These are phyloP conservation scores for Prunus fruticosa DNA, from an alignment of 306 rosid species.

Conservation along the genomic window DNA sequence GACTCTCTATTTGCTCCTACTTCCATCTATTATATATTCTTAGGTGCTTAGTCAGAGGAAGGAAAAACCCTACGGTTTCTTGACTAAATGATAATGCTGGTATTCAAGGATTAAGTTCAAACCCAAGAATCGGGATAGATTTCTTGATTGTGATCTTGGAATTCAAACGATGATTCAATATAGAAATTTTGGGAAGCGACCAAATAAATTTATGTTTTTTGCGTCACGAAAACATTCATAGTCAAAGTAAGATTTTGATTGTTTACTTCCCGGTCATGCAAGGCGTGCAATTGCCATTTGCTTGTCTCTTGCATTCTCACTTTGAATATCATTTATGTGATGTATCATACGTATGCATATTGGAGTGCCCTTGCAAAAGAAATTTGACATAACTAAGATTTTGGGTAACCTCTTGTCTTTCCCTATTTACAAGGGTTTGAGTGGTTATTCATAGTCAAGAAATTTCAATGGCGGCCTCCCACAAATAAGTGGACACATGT, in stretches of 20 bases:
- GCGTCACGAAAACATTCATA: background rate
- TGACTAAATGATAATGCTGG: background rate
- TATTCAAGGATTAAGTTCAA: background rate
- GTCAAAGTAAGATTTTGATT: conserved; percentile 2
- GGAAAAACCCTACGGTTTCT: background rate
- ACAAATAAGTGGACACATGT: too few relatives aligned
- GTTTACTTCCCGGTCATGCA: background rate
- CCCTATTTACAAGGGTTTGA: too few relatives aligned
- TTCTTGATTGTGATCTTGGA: background rate
- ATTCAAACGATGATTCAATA: conserved; percentile 5
- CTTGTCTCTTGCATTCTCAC: too few relatives aligned
- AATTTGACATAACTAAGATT: too few relatives aligned
- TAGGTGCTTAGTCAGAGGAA: background rate
- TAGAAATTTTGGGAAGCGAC: background rate
- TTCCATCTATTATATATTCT: background rate
- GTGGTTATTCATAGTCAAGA: too few relatives aligned
- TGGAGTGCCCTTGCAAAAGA: too few relatives aligned
- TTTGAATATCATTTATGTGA: too few relatives aligned
- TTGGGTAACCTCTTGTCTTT: too few relatives aligned
- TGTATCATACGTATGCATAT: too few relatives aligned
- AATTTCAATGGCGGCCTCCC: too few relatives aligned
- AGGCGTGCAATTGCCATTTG: background rate
- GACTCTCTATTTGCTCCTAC: background rate
- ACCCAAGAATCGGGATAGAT: background rate
- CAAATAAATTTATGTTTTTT: background rate